Evolutionary conservation across 768 basidiomycete genomes (phyloP).

Genomic region (Suillus variegatus): DNA sequence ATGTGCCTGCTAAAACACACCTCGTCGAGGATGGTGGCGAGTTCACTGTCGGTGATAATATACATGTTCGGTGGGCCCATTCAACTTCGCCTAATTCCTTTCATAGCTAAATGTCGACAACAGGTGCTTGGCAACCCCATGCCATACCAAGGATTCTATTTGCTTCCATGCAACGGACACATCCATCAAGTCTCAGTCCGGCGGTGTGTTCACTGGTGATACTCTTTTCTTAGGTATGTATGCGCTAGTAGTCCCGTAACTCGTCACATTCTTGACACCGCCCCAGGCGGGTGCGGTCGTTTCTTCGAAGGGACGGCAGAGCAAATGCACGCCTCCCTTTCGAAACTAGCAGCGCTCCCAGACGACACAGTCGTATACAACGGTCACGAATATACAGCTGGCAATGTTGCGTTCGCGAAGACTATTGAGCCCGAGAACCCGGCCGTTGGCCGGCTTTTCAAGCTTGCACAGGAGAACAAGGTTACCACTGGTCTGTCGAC

Average conservation of each 20-base stretch:
- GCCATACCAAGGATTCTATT: conserved; percentile 96
- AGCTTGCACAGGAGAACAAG: conserved; percentile 57
- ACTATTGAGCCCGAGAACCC: conserved; percentile 63
- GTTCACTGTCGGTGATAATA: conserved; percentile 68
- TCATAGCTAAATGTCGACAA: conserved; percentile 4
- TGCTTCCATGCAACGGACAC: conserved; percentile 75
- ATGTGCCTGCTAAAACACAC: conserved; percentile 64
- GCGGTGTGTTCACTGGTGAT: conserved; percentile 92
- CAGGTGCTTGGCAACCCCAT: conserved; percentile 85
- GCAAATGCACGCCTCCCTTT: conserved; percentile 79
- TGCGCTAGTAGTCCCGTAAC: not conserved
- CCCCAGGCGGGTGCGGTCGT: conserved; percentile 77
- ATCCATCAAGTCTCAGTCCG: conserved; percentile 50
- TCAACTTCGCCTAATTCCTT: too few species aligned
- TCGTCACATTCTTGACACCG: not conserved
- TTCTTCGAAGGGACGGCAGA: conserved; percentile 88
- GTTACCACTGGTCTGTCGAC: conserved; percentile 82
- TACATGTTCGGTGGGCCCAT: conserved; percentile 56
- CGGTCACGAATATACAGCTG: conserved; percentile 90
- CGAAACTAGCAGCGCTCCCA: conserved; percentile 71
- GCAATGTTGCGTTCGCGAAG: conserved; percentile 71
- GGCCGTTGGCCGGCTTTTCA: conserved; percentile 58
- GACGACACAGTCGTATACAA: conserved; percentile 79
- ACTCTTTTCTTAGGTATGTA: conserved; percentile 68
- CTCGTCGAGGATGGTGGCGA: conserved; percentile 81